phyloP scores from a whole-genome alignment of 495 filamentous ascomycete genomes.

The Aspergillus nidulans region DNA sequence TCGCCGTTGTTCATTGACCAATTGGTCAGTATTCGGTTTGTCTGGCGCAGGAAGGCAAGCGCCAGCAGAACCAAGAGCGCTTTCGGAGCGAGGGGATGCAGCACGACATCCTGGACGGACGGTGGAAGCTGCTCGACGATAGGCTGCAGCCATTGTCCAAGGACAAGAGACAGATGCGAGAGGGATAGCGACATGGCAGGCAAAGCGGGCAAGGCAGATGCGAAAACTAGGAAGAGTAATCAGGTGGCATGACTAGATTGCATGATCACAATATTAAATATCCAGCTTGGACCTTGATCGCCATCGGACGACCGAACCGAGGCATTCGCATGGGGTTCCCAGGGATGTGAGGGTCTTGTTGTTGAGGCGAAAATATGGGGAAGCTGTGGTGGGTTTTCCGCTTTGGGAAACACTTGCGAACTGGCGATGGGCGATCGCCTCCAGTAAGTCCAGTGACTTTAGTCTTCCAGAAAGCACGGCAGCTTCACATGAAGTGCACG shows the following conservation, averaged over 20 bases:
- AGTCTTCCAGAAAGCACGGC: too few relatives aligned
- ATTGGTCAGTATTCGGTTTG: constrained; percentile 38
- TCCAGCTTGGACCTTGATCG: not conserved
- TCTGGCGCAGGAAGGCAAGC: constrained; percentile 34
- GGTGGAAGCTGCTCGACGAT: constrained; percentile 27
- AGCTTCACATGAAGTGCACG: not conserved
- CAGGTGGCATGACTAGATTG: not conserved
- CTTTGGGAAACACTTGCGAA: constrained; percentile 13
- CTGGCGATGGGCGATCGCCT: constrained; percentile 7
- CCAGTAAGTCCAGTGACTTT: not conserved
- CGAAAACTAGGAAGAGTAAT: not conserved
- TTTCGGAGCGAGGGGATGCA: constrained; percentile 29
- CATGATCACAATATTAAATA: constrained; percentile 4
- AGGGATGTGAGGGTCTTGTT: not conserved
- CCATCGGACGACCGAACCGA: not conserved
- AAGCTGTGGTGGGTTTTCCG: constrained; percentile 3
- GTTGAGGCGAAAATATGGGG: constrained; percentile 1
- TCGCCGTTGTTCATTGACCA: constrained; percentile 49
- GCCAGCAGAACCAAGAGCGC: constrained; percentile 25
- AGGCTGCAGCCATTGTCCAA: constrained; percentile 28
- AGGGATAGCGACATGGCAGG: constrained; percentile 23
- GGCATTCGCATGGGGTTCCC: constrained; percentile 6
- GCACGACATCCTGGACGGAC: constrained; percentile 23
- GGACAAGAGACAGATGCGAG: constrained; percentile 18
- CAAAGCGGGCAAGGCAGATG: not conserved